phyloP scores from a whole-genome alignment of 2,329 filamentous ascomycete species.

The Fusarium irregulare region DNA sequence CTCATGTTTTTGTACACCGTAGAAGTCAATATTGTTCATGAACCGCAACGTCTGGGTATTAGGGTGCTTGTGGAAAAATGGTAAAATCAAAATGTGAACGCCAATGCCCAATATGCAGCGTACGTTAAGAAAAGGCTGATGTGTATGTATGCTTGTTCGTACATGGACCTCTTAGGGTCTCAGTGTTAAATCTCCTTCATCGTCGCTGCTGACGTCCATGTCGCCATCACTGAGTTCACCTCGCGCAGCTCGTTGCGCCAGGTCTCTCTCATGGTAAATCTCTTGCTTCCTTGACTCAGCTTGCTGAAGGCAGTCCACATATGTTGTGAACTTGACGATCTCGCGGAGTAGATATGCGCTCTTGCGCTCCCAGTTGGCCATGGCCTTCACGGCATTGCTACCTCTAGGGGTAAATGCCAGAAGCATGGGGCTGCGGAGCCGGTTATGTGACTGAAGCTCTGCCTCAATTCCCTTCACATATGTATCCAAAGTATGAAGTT shows the following conservation, averaged over 20 bases:
- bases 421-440: conserved; percentile 86
- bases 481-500: conserved; percentile 76
- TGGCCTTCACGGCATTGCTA: conserved; percentile 82
- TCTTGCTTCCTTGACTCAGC: conserved; percentile 77
- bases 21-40: conserved; percentile 38
- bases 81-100: conserved; percentile 14
- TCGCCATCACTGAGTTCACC: conserved; percentile 59
- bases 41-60: conserved; percentile 41
- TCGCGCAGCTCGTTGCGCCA: conserved; percentile 61
- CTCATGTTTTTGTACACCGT: conserved; percentile 34
- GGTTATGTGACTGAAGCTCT: conserved; percentile 88
- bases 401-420: conserved; percentile 89
- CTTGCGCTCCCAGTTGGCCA: conserved; percentile 98
- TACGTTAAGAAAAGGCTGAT: conserved; percentile 9
- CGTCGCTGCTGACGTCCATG: conserved; percentile 50
- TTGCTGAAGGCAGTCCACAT: conserved; percentile 84
- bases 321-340: conserved; percentile 96
- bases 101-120: conserved; percentile 27
- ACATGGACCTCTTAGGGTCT: conserved; percentile 44
- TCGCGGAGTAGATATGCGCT: conserved; percentile 90
- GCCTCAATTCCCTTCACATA: conserved; percentile 90
- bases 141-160: conserved; percentile 23
- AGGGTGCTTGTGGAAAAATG: conserved; percentile 26
- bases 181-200: conserved; percentile 52
- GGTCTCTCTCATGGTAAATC: conserved; percentile 72